Evolutionary conservation across 2,329 filamentous ascomycete genomes (phyloP), one percentile per base, ranked within the genome.

Genomic region (Cladosporium velox): DNA sequence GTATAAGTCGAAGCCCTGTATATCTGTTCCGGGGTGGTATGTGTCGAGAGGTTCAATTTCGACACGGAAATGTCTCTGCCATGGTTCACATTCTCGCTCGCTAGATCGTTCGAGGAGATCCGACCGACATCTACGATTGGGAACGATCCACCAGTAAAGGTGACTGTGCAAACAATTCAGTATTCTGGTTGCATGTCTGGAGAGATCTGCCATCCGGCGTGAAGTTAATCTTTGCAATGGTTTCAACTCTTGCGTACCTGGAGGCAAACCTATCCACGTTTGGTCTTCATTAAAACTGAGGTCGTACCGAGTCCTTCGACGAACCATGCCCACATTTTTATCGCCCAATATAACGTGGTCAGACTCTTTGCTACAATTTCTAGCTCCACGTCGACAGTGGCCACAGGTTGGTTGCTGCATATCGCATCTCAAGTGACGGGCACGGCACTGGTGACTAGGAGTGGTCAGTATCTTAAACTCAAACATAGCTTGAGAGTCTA

Each of bases 351-450:
- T 59, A 26, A 59, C 55, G 7, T 59, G 55, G 11, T 59, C 55
- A 6, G 55, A 41, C 55, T 59, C 55, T 24, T 38, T 38, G 34
- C 55, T 59, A 18, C 55, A 59, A 18, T 24, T 41, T 10, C 55
- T 34, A 26, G 34, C 55, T 38, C 55, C 55, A 4, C 55, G 55
- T 2, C 55, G 55, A 26, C 55, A 59, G 24, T 59, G 55, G 24
- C 55, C 30, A 34, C 55, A 59, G 11, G 55, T 38, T 24, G 55
- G 55, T 24, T 59, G 55, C 21, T 59, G 55, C n/a, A 21, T 35
- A 41, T 59, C 55, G 15, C 55, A 59, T 26, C 34, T 59, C 12
- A 59, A 35, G 55, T 59, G 55, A 38, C 55, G 55, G 14, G 55
- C 30, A 8, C 55, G 55, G 34, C 55, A 59, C 55, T 59, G 30